Percentiles rank a stretch among this genome's conserved stretches.
phyloP scores from a whole-genome alignment of 2,329 filamentous ascomycete genomes.

The Venturia oleaginea region DNA sequence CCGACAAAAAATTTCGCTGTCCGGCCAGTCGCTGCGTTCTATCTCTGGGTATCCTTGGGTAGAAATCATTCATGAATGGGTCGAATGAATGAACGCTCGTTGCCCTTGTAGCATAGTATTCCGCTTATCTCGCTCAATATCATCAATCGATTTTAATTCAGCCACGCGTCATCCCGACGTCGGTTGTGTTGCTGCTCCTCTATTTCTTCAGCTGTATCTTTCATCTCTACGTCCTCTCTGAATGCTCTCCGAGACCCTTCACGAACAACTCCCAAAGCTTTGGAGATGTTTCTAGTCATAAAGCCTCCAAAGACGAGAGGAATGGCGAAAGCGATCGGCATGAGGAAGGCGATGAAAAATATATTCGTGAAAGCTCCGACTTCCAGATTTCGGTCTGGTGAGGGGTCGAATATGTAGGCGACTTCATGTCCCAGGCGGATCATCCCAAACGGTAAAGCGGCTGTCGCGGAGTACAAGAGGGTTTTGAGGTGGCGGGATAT shows the following conservation, averaged over 20 bases:
- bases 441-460: neutral
- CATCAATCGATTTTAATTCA: neutral
- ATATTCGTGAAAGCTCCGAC: neutral
- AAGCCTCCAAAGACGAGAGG: neutral
- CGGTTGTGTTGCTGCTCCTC: conserved; percentile 2
- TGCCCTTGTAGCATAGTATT: neutral
- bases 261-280: neutral
- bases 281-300: neutral
- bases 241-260: neutral
- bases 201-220: neutral
- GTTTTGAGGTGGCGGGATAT: neutral
- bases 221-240: neutral
- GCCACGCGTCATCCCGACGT: neutral
- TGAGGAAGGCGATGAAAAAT: neutral
- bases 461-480: neutral
- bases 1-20: neutral
- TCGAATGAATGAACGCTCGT: neutral
- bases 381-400: neutral
- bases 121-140: neutral
- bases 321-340: neutral
- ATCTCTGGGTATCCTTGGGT: neutral
- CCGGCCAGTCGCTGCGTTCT: neutral
- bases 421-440: conserved; percentile 2
- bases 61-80: neutral
- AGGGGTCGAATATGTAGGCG: neutral